These are phyloP conservation scores for Avena eriantha DNA, from an alignment of 176 grass and related monocot genomes.

Conservation along the genomic window DNA sequence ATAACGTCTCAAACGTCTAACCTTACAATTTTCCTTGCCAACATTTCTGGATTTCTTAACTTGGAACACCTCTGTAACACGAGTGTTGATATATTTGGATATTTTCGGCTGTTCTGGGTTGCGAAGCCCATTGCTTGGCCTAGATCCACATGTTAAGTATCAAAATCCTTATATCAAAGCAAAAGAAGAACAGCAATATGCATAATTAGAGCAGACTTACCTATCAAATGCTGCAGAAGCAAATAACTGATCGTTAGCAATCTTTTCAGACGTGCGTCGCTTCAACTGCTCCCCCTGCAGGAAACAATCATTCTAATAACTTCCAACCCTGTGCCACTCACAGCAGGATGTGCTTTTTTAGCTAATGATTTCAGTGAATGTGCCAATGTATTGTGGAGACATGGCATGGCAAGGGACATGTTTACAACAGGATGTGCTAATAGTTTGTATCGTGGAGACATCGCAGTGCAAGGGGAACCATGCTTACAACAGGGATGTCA, in stretches of 20 bases:
- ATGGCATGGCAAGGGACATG: not conserved
- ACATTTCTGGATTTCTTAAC: conserved; percentile 68
- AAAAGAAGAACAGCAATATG: not conserved
- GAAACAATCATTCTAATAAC: conserved; percentile 8
- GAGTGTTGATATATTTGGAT: conserved; percentile 70
- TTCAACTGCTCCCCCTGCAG: conserved; percentile 88
- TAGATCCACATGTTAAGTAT: conserved; percentile 30
- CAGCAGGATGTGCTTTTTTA: not conserved
- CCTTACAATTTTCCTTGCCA: conserved; percentile 76
- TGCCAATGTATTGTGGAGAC: not conserved
- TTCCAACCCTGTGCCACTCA: not conserved
- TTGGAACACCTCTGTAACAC: conserved; percentile 82
- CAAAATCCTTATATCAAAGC: conserved; percentile 8
- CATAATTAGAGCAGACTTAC: conserved; percentile 36
- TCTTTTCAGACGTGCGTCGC: conserved; percentile 48
- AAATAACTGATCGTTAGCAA: conserved; percentile 38
- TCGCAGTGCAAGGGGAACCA: not conserved
- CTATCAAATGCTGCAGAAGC: conserved; percentile 52
- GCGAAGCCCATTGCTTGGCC: conserved; percentile 39
- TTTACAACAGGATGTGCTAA: not conserved
- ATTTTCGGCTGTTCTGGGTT: conserved; percentile 62
- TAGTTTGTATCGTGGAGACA: not conserved
- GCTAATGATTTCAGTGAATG: not conserved
- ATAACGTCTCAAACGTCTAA: conserved; percentile 8
- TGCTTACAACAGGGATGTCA: not conserved